Base-by-base conservation (phyloP, 108 stramenopile genomes). In the Fistulifera pelliculosa region DNA sequence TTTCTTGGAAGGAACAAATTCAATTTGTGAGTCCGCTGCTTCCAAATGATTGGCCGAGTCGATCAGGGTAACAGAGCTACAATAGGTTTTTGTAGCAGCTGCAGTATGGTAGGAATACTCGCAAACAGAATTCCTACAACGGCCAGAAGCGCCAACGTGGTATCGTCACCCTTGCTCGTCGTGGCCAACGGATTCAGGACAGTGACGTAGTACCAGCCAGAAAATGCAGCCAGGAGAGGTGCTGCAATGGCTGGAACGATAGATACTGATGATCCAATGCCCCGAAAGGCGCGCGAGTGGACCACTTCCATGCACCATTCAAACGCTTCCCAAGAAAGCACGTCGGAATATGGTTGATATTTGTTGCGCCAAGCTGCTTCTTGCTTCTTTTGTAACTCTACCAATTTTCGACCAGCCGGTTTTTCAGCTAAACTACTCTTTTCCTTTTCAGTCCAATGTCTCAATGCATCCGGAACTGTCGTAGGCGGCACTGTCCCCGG, bases 261-360 rank as follows among this genome's bases (percentile, higher is more conserved):
- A 15, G 41, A 41, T n/a, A 19, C 49, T 17, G 25, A 54, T 4
- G 44, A 17, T 24, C 54, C 57, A 45, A 58, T 65, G 23, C 82
- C 82, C 25, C 74, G 49, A 58, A 87, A 87, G 21, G 81, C 80
- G 27, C 86, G 64, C 18, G 80, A 81, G 64, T 87, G 80, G 10
- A 87, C 86, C 18, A 75, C 86, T 53, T 87, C 86, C 86, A 87
- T 83, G 44, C 77, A 71, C 86, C 86, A 87, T 53, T 59, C 43
- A 56, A 87, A 87, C 47, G 81, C 58, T 47, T 83, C 75, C 60
- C 60, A 75, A 0, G 75, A 66, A 62, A 83, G 75, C 14, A 52
- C 60, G 11, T 54, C 42, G 19, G 47, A 16, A 21, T 17, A 21
- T 15, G n/a, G 47, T 38, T 69, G 23, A 64, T 77, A 87, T 44